phyloP scores from a whole-genome alignment of 352 stramenopile species.

The Globisporangium abappressorium region DNA sequence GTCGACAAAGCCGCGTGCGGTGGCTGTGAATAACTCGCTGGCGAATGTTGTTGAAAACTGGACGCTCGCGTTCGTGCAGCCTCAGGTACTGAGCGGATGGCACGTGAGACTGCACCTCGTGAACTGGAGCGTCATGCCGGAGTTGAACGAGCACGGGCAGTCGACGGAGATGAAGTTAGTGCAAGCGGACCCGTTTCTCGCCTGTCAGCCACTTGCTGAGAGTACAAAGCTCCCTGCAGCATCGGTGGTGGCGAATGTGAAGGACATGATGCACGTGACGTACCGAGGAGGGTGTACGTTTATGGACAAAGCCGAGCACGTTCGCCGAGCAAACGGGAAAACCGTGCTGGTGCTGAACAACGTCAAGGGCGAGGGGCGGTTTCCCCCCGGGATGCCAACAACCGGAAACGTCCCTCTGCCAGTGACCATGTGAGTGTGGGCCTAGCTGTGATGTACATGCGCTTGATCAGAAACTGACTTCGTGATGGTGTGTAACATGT shows the following conservation, averaged over 20 bases:
- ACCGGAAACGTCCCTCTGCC: constrained; percentile 35
- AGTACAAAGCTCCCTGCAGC: not conserved
- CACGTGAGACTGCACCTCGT: constrained; percentile 50
- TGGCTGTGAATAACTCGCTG: not conserved
- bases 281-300: constrained; percentile 64
- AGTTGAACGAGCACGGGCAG: constrained; percentile 15
- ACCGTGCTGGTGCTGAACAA: constrained; percentile 69
- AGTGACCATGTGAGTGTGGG: constrained; percentile 47
- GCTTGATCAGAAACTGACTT: too few relatives aligned
- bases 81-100: constrained; percentile 47
- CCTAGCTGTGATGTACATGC: too few relatives aligned
- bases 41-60: constrained; percentile 36
- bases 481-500: not conserved
- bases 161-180: constrained; percentile 24
- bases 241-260: not conserved
- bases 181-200: constrained; percentile 37
- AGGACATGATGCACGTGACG: constrained; percentile 29
- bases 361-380: constrained; percentile 50
- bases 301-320: constrained; percentile 57
- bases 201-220: constrained; percentile 27
- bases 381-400: constrained; percentile 32
- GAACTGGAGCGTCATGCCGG: constrained; percentile 49
- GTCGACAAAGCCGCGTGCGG: constrained; percentile 17
- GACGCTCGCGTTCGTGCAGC: constrained; percentile 45
- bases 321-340: constrained; percentile 26